Evolutionary conservation across 768 basidiomycete species (phyloP), one percentile per base, ranked within the genome.

Genomic region (Tricholoma sp.): DNA sequence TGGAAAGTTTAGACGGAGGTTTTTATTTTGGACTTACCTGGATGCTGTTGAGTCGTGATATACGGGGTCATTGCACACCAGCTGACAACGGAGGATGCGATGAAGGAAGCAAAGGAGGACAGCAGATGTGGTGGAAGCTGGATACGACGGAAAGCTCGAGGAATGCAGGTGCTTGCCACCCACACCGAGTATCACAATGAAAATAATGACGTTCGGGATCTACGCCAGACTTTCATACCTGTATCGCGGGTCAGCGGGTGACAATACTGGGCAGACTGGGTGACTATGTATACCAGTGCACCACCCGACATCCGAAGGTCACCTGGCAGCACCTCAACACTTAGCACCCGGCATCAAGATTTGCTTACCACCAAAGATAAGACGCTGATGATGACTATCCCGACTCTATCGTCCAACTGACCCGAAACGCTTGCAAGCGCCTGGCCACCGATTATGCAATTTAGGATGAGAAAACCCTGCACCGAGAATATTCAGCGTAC

Each of bases 381-480:
- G 12, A 74, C 56, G 6, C 72, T 66, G 46, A 77, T 73, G 31
- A 79, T 74, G 2, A 76, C 71, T 34, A 79, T 79, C 9, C 76
- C 76, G 1, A 69, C 49, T 1, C 73, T 74, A 49, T 70, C 72
- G 55, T 74, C 66, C n/a, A 77, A 59, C 31, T 68, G 67, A 50
- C 63, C 41, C 10, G 82, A 79, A 8, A 84, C 80, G 1, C 82
- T 79, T 1, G 84, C 76, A 16, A 90, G 74, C 2, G 83, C 75
- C 64, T 89, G 86, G 0, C 86, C 88, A 2, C 85, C 88, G 29
- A 86, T 77, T 57, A 90, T 87, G 58, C 79, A 80, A 54, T 85
- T 84, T 52, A 88, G 72, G 39, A 86, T 82, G 54, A 85, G 75
- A 66, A 86, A 89, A 3, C 86, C 84, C 67, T 83, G 76, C 63